Base-by-base conservation (phyloP, 805 yeast genomes). In the Candida sakaeoensis region DNA sequence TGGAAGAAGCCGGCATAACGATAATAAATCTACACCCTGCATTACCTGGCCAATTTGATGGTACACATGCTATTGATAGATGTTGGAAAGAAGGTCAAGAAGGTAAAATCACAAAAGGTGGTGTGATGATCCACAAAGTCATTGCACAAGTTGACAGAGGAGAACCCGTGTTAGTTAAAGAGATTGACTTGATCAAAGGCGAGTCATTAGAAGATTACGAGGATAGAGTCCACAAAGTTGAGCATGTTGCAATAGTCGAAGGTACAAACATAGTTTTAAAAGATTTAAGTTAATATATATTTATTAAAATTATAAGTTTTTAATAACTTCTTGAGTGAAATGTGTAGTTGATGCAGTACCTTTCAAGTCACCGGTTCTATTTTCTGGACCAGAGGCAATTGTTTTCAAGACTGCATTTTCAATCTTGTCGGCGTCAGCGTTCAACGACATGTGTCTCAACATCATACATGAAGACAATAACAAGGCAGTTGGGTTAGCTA, bases 401-500 rank as follows among this genome's bases (percentile, higher is more conserved):
- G 98, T 88, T 61, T 68, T 74, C 59, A 75, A 71, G 42, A 90
- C 96, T 44, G 99, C 98, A 52, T 64, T 68, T 75, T 91, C 95
- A 60, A 93, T 88, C 66, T 72, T 77, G 64, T 79, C 83, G 54
- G 97, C 98, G 59, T 83, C 78, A 23, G 74, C 70, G 66, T 77
- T 75, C 67, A 93, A 79, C 39, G 87, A 82, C 98, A 93, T 91
- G 78, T 93, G 99, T 75, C 95, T 85, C 77, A 93, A 83, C 98
- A 93, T 91, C 97, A 93, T 93, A 62, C 90, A 88, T 33, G 98
- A 91, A 37, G 96, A 88, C 63, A 93, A 78, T 65, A 93, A 76
- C 62, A 93, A 72, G 42, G 99, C 99, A 46, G 99, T 93, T 73
- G 99, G 99, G 81, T 93, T 93, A 50, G 99, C 99, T 65, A 87